A percentile compares a stretch with the other conserved stretches of the same genome.
These are phyloP conservation scores for Sphagnum fallax DNA, from an alignment of 228 moss, liverwort and hornwort species.

Conservation along the genomic window DNA sequence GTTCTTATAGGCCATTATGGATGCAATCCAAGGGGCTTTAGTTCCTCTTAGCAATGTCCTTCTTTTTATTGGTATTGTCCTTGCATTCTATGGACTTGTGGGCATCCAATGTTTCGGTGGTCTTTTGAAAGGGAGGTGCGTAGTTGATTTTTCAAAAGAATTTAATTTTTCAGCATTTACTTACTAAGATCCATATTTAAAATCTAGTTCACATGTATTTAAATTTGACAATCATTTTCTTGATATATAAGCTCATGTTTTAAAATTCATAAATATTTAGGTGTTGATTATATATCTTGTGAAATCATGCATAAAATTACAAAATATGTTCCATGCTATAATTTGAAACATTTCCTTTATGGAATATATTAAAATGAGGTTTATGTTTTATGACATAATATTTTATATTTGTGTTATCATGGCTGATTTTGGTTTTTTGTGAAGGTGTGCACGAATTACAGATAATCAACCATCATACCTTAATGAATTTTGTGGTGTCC, in stretches of 20 bases:
- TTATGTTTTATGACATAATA: no score
- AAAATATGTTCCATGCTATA: neutral
- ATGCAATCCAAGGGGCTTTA: slow-evolving; percentile 53
- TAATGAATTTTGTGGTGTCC: slow-evolving; percentile 22
- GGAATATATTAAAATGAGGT: no score
- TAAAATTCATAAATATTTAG: neutral
- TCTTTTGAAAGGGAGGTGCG: slow-evolving; percentile 22
- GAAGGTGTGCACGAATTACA: slow-evolving; percentile 33
- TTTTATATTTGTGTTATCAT: neutral
- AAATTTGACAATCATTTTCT: no score
- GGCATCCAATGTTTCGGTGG: slow-evolving; percentile 70
- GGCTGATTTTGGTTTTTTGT: neutral
- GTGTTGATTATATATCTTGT: neutral
- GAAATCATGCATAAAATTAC: neutral
- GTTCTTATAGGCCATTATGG: slow-evolving; percentile 68
- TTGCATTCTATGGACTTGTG: slow-evolving; percentile 70
- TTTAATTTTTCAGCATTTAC: neutral
- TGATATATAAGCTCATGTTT: neutral
- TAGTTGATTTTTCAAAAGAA: neutral
- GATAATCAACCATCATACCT: slow-evolving; percentile 28
- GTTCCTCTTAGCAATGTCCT: slow-evolving; percentile 61
- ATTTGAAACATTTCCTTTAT: neutral
- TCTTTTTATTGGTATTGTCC: slow-evolving; percentile 53
- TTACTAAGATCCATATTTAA: no score
- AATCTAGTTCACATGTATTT: no score